Evolutionary conservation across 257 asterid species (phyloP).

Genomic region (Solanum sejunctum): DNA sequence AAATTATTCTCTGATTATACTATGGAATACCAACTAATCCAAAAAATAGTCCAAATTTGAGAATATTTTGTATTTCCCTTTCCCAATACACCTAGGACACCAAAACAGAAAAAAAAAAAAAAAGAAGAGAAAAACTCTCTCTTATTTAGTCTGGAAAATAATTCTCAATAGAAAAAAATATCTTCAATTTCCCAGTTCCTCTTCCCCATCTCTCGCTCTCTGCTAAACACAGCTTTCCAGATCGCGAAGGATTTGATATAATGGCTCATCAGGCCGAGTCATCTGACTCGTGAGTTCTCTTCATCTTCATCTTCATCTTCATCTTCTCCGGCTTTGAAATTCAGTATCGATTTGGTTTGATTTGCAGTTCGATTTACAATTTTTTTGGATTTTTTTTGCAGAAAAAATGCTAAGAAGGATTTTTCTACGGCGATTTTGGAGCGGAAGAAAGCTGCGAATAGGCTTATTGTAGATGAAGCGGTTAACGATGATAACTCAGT

Average conservation of each 20-base stretch:
- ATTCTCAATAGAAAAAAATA: background rate
- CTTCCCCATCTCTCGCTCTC: background rate
- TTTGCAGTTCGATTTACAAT: background rate
- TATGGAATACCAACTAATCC: background rate
- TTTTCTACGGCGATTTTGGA: constrained; percentile 79
- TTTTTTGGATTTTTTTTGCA: constrained; percentile 4
- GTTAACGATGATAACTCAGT: constrained; percentile 80
- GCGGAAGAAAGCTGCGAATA: constrained; percentile 77
- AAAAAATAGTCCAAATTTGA: background rate
- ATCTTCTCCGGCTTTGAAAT: background rate
- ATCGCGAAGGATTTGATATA: background rate
- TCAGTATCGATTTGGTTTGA: background rate
- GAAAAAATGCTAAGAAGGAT: constrained; percentile 64
- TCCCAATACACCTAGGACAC: background rate
- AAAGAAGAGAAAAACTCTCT: background rate
- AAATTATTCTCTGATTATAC: no score
- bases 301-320: background rate
- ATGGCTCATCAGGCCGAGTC: constrained; percentile 71
- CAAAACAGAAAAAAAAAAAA: no score
- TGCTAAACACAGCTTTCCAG: background rate
- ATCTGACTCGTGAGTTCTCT: constrained; percentile 56
- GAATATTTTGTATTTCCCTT: background rate
- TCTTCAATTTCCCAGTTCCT: background rate
- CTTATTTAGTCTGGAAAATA: background rate
- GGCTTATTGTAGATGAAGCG: constrained; percentile 77